phyloP scores from a whole-genome alignment of 2,329 filamentous ascomycete species.

The Madurella fahalii region DNA sequence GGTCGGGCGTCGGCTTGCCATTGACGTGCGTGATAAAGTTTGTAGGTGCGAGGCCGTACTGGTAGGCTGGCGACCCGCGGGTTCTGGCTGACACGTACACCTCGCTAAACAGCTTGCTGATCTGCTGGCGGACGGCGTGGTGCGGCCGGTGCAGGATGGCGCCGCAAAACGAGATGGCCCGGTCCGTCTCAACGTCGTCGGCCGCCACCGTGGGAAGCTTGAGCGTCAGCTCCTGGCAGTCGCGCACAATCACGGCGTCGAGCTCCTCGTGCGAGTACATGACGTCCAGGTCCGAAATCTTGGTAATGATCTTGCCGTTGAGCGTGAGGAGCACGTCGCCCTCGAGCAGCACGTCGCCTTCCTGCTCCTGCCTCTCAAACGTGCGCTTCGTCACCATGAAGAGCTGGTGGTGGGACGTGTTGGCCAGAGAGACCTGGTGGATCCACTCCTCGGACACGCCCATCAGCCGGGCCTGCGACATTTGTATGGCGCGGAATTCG shows the following conservation, averaged over 20 bases:
- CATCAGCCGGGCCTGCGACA: slow-evolving; percentile 96
- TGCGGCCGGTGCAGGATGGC: slow-evolving; percentile 90
- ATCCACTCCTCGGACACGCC: slow-evolving; percentile 97
- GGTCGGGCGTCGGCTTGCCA: slow-evolving; percentile 74
- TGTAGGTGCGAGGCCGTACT: slow-evolving; percentile 88
- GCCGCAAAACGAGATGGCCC: slow-evolving; percentile 90
- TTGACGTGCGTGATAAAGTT: slow-evolving; percentile 99
- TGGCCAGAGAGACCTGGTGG: slow-evolving; percentile 78
- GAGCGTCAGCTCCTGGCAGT: slow-evolving; percentile 73
- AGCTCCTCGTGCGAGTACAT: slow-evolving; percentile 89
- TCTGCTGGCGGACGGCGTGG: slow-evolving; percentile 94
- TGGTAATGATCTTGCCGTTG: slow-evolving; percentile 88
- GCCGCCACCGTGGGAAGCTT: slow-evolving; percentile 82
- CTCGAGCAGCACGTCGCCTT: slow-evolving; percentile 64
- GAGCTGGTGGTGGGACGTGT: slow-evolving; percentile 88
- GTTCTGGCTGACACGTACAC: slow-evolving; percentile 90
- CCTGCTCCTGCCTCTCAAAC: slow-evolving; percentile 48
- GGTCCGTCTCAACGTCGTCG: slow-evolving; percentile 86
- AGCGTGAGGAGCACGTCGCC: slow-evolving; percentile 89
- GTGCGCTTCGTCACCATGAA: slow-evolving; percentile 93
- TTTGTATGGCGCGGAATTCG: slow-evolving; percentile 91
- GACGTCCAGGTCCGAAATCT: slow-evolving; percentile 86
- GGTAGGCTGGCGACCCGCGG: slow-evolving; percentile 77
- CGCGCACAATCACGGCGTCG: slow-evolving; percentile 80
- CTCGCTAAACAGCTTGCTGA: slow-evolving; percentile 91